phyloP scores from a whole-genome alignment of 805 yeast genomes.

The Myxozyma mucilagina region DNA sequence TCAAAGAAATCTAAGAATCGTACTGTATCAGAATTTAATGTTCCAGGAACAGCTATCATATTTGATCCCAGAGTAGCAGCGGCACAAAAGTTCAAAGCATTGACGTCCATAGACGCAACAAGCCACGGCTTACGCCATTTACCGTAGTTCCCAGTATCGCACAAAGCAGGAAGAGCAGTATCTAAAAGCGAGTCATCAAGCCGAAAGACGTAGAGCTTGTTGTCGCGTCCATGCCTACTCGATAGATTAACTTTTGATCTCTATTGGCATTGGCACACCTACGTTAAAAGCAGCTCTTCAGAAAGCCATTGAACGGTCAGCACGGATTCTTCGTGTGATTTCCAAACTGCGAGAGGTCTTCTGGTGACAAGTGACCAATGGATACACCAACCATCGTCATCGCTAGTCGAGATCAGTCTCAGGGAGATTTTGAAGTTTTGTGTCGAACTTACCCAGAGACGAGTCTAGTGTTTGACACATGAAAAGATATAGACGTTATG shows the following conservation, averaged over 20 bases:
- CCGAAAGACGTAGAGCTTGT: conserved; percentile 43
- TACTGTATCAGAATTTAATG: conserved; percentile 60
- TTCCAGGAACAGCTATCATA: conserved; percentile 58
- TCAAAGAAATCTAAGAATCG: background rate
- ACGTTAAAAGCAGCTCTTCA: conserved; percentile 43
- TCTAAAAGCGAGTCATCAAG: conserved; percentile 47
- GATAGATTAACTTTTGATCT: background rate
- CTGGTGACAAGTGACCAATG: conserved; percentile 64
- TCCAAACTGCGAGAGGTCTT: conserved; percentile 59
- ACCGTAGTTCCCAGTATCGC: conserved; percentile 24
- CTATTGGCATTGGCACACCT: background rate
- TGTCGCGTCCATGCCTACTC: conserved; percentile 69
- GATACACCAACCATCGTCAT: conserved; percentile 60
- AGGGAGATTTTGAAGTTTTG: background rate
- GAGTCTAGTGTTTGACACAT: conserved; percentile 11
- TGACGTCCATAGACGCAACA: conserved; percentile 58
- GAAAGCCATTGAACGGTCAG: conserved; percentile 50
- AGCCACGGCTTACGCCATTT: conserved; percentile 37
- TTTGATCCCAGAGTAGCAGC: conserved; percentile 47
- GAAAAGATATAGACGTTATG: conserved; percentile 16
- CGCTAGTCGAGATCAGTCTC: conserved; percentile 38
- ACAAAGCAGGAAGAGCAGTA: conserved; percentile 35
- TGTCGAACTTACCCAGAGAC: conserved; percentile 18
- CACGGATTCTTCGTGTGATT: conserved; percentile 57
- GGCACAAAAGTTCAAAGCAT: conserved; percentile 70